phyloP scores from a whole-genome alignment of 768 basidiomycete species.

The Filobasidium floriforme region DNA sequence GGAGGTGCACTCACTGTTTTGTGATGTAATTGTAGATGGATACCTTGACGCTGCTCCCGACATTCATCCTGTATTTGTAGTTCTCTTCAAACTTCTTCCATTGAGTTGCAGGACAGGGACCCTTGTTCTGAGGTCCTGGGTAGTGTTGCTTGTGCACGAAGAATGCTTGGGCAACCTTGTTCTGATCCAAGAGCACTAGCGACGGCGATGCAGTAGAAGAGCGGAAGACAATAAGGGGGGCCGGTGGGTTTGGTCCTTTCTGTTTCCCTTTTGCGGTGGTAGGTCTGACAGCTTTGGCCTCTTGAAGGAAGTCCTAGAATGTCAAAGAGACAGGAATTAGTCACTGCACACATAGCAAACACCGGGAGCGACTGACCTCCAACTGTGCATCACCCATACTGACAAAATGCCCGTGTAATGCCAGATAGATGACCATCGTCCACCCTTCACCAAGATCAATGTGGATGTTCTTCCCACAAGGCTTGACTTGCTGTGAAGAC shows the following conservation, averaged over 20 bases:
- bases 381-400: neutral
- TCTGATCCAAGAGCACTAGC: neutral
- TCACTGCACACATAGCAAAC: neutral
- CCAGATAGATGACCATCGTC: neutral
- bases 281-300: neutral
- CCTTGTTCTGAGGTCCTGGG: neutral
- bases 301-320: neutral
- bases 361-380: neutral
- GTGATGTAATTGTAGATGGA: slow-evolving; percentile 1
- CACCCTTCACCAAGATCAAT: neutral
- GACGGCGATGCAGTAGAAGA: neutral
- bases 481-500: neutral
- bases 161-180: neutral
- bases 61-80: neutral
- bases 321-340: neutral
- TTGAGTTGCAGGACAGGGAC: neutral
- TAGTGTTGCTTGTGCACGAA: neutral
- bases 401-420: neutral
- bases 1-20: neutral
- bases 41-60: neutral
- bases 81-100: slow-evolving; percentile 1
- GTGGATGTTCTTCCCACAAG: neutral
- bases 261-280: no score
- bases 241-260: neutral
- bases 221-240: neutral